A percentile compares a stretch with the other conserved stretches of the same genome.
phyloP scores from a whole-genome alignment of 768 basidiomycete genomes.

The Rossbeevera mucosa region DNA sequence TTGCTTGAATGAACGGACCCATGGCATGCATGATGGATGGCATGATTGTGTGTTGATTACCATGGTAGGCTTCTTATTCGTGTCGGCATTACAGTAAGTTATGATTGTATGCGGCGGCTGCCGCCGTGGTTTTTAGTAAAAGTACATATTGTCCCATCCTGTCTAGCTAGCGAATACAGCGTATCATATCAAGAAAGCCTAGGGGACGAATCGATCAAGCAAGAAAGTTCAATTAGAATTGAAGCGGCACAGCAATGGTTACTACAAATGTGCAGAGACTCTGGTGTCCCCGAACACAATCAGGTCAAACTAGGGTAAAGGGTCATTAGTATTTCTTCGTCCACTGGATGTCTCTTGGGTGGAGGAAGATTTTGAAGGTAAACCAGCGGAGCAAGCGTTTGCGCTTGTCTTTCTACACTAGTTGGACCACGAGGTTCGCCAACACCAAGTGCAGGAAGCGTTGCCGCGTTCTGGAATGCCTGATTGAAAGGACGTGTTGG shows the following conservation, averaged over 20 bases:
- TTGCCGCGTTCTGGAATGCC: slow-evolving; percentile 1
- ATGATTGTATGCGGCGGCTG: background rate
- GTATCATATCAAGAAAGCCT: slow-evolving; percentile 15
- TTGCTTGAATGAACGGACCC: background rate
- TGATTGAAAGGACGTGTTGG: slow-evolving; percentile 18
- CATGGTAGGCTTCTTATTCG: background rate
- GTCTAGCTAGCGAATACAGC: slow-evolving; percentile 24
- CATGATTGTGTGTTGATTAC: background rate
- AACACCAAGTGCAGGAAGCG: background rate
- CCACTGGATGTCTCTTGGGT: slow-evolving; percentile 61
- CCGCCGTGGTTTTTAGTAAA: background rate
- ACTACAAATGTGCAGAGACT: slow-evolving; percentile 5
- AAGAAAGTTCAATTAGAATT: slow-evolving; percentile 6
- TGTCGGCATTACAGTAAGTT: background rate
- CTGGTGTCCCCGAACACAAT: slow-evolving; percentile 15
- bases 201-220: background rate
- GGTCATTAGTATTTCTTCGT: slow-evolving; percentile 66
- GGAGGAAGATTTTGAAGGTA: slow-evolving; percentile 59
- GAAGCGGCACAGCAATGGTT: slow-evolving; percentile 10
- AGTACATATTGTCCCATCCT: slow-evolving; percentile 16
- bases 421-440: background rate
- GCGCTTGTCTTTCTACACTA: slow-evolving; percentile 18
- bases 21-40: no score
- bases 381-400: slow-evolving; percentile 54
- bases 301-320: slow-evolving; percentile 37